Conservation (phyloP, 2,329 filamentous ascomycete genomes). For the Uncinocarpus reesii region DNA sequence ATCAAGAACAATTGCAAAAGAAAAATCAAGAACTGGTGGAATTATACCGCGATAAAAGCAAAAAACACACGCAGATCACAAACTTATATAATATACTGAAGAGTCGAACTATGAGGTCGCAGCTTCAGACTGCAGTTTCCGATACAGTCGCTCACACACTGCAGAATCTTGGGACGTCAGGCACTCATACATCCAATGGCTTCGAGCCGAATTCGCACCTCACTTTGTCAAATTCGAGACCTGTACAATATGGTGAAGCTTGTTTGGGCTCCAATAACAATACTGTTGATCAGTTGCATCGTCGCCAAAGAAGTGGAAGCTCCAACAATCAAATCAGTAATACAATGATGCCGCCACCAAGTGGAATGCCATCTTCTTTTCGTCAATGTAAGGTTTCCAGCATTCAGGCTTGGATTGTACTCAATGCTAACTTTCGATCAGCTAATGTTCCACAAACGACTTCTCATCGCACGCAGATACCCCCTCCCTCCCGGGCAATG, state of each 20-base stretch:
- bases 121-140: constrained; percentile 47
- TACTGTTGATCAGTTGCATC: constrained; percentile 11
- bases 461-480: constrained; percentile 16
- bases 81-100: constrained; percentile 50
- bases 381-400: constrained; percentile 21
- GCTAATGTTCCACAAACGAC: constrained; percentile 13
- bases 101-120: constrained; percentile 44
- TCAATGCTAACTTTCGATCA: constrained; percentile 9
- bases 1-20: constrained; percentile 53
- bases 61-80: constrained; percentile 58
- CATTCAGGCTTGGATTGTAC: background rate
- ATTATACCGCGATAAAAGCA: constrained; percentile 59
- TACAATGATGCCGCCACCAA: constrained; percentile 27
- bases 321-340: constrained; percentile 21
- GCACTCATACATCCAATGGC: constrained; percentile 16
- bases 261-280: constrained; percentile 3
- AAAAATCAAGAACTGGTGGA: constrained; percentile 63
- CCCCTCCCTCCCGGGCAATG: constrained; percentile 7
- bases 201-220: constrained; percentile 16
- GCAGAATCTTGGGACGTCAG: constrained; percentile 25
- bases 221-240: constrained; percentile 21
- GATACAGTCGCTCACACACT: constrained; percentile 42
- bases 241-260: constrained; percentile 19
- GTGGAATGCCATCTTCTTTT: constrained; percentile 16
- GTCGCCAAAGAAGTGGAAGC: constrained; percentile 33